Evolutionary conservation across 495 filamentous ascomycete genomes (phyloP).

Genomic region (Penicillium pancosmium): DNA sequence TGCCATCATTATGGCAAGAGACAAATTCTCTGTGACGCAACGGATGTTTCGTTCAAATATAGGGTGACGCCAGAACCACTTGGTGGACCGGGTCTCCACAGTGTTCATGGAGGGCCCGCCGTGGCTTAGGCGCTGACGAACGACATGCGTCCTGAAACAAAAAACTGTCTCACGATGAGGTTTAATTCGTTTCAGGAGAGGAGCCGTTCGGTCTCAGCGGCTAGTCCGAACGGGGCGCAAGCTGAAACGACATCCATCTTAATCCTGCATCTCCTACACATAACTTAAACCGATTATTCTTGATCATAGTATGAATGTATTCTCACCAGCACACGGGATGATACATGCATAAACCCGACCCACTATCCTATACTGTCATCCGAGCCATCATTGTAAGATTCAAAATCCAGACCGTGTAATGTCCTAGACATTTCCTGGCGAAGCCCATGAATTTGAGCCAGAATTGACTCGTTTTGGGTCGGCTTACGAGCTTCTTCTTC

Average conservation of each 20-base stretch:
- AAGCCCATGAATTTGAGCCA: not conserved
- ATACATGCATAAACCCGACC: too few relatives aligned
- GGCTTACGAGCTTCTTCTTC: not conserved
- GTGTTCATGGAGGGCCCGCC: not conserved
- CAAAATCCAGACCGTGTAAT: not conserved
- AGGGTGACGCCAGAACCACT: not conserved
- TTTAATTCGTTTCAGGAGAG: slow-evolving; percentile 9
- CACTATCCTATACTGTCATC: too few relatives aligned
- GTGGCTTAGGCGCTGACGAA: slow-evolving; percentile 4
- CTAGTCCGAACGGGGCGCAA: not conserved
- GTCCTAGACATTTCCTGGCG: not conserved
- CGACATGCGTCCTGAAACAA: slow-evolving; percentile 12
- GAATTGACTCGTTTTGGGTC: not conserved
- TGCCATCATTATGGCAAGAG: not conserved
- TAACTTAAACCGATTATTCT: not conserved
- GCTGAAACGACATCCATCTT: slow-evolving; percentile 13
- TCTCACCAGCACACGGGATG: too few relatives aligned
- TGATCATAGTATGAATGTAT: not conserved
- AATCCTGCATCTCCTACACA: not conserved
- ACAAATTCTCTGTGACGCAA: not conserved
- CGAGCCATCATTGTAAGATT: not conserved
- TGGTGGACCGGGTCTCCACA: not conserved
- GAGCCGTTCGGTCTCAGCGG: not conserved
- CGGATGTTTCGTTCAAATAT: not conserved
- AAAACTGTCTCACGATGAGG: slow-evolving; percentile 10